These are phyloP conservation scores for Suillus lakei DNA, from an alignment of 768 basidiomycete species.

Conservation along the genomic window DNA sequence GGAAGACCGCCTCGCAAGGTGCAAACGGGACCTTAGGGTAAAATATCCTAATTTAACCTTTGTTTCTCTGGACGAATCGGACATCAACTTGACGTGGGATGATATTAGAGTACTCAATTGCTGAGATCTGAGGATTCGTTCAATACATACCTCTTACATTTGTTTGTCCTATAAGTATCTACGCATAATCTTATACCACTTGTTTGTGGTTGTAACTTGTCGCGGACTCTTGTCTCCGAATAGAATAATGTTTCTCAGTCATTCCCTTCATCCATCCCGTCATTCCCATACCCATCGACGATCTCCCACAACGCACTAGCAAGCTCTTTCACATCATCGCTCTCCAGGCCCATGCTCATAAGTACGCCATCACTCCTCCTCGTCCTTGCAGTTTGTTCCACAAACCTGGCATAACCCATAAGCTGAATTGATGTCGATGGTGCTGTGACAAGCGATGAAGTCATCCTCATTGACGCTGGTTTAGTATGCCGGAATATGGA, in stretches of 20 bases:
- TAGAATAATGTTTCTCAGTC: constrained; percentile 10
- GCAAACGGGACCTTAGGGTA: neutral
- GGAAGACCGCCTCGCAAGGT: neutral
- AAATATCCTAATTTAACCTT: constrained; percentile 9
- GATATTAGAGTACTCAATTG: neutral
- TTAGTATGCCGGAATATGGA: constrained; percentile 38
- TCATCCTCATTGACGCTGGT: constrained; percentile 26
- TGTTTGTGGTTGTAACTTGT: neutral
- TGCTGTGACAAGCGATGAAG: constrained; percentile 54
- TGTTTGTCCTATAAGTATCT: neutral
- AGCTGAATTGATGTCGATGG: constrained; percentile 47
- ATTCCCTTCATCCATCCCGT: constrained; percentile 27
- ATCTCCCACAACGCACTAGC: constrained; percentile 64
- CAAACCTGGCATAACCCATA: constrained; percentile 54
- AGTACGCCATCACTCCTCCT: constrained; percentile 36
- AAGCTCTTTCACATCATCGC: constrained; percentile 63
- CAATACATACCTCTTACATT: neutral
- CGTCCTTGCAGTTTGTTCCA: constrained; percentile 48
- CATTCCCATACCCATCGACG: constrained; percentile 46
- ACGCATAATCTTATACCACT: neutral
- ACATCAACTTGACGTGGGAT: constrained; percentile 10
- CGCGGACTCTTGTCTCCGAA: neutral
- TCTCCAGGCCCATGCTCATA: constrained; percentile 45
- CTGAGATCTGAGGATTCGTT: neutral
- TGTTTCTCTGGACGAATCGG: constrained; percentile 9